Conservation (phyloP, 768 basidiomycete species). For the Naganishia antarctica region DNA sequence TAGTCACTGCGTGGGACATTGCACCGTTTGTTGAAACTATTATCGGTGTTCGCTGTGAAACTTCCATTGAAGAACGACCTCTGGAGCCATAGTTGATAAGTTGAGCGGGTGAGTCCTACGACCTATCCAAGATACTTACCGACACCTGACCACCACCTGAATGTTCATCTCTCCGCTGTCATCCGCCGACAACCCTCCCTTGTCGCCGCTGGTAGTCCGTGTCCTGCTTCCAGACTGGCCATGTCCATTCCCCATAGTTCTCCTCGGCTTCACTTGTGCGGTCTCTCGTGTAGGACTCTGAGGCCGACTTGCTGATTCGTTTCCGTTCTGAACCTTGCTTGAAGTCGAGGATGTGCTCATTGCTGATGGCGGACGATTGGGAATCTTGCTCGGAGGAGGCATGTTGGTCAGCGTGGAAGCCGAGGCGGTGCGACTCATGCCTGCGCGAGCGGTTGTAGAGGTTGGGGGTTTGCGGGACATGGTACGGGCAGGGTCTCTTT, state of each 20-base stretch:
- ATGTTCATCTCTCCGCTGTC: slow-evolving; percentile 71
- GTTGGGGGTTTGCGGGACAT: slow-evolving; percentile 25
- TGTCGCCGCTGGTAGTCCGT: slow-evolving; percentile 26
- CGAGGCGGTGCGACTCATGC: slow-evolving; percentile 8
- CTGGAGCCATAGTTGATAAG: slow-evolving; percentile 31
- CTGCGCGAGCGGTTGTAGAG: slow-evolving; percentile 17
- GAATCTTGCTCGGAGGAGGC: slow-evolving; percentile 41
- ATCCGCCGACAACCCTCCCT: slow-evolving; percentile 15
- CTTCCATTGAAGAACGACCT: slow-evolving; percentile 72
- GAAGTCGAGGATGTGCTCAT: slow-evolving; percentile 31
- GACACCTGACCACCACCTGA: slow-evolving; percentile 84
- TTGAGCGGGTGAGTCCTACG: background rate
- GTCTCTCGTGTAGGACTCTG: slow-evolving; percentile 28
- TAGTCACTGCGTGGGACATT: slow-evolving; percentile 67
- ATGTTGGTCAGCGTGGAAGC: slow-evolving; percentile 28
- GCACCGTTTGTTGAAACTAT: slow-evolving; percentile 76
- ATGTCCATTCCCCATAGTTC: slow-evolving; percentile 17
- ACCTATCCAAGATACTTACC: slow-evolving; percentile 52
- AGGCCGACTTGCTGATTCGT: slow-evolving; percentile 1
- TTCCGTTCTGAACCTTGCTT: slow-evolving; percentile 19
- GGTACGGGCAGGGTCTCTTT: background rate
- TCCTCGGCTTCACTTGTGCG: background rate
- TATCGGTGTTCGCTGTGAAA: slow-evolving; percentile 77
- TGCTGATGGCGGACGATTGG: slow-evolving; percentile 35
- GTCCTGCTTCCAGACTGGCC: slow-evolving; percentile 28